Percentiles rank a stretch among this genome's conserved stretches.
Conservation (phyloP, 305 asterid species). For the Rubia tinctorum region DNA sequence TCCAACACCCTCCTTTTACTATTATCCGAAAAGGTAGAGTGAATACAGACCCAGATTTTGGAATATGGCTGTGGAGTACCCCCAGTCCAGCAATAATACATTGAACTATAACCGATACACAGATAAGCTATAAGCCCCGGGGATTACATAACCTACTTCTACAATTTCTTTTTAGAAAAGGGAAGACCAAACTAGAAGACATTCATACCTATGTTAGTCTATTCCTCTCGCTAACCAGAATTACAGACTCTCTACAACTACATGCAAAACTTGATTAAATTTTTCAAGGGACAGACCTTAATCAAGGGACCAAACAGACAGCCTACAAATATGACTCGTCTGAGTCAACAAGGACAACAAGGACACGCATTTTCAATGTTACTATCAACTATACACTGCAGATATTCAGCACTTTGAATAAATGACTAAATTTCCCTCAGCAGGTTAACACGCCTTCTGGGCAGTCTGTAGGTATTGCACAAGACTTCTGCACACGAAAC, state of each 20-base stretch:
- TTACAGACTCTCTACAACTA: constrained; percentile 24
- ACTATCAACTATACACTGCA: too few relatives aligned
- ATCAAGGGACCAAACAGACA: not conserved
- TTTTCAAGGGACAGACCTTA: constrained; percentile 8
- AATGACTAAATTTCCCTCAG: constrained; percentile 28
- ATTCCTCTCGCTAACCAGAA: not conserved
- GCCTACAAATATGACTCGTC: too few relatives aligned
- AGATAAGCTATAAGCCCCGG: not conserved
- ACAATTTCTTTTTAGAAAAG: not conserved
- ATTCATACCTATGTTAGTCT: not conserved
- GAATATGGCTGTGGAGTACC: not conserved
- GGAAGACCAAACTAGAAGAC: not conserved
- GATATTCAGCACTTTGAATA: constrained; percentile 29
- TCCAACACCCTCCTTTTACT: not conserved
- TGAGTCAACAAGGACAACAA: too few relatives aligned
- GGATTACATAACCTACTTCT: not conserved
- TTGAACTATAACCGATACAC: not conserved
- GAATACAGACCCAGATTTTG: not conserved
- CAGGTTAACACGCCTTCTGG: constrained; percentile 60
- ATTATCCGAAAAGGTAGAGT: not conserved
- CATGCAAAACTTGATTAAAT: constrained; percentile 19
- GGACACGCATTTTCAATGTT: too few relatives aligned
- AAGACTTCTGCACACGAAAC: constrained; percentile 53
- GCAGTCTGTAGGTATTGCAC: constrained; percentile 51
- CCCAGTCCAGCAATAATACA: not conserved